A percentile compares a stretch with the other conserved stretches of the same genome.
Conservation (phyloP, 345 rosid species). For the Salix udensis region DNA sequence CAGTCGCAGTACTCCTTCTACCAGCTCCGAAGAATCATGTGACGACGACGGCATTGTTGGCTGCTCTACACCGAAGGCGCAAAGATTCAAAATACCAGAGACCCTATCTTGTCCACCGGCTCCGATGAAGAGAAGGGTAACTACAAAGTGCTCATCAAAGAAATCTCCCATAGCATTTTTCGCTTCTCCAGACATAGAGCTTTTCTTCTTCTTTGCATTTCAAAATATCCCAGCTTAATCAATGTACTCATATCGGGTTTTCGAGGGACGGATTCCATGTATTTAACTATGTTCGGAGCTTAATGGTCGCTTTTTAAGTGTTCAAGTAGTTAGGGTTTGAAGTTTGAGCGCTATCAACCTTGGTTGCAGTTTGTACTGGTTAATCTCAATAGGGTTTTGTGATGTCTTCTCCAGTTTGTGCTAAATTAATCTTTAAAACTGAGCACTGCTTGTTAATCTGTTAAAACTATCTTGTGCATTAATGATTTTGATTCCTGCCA, state of each 20-base stretch:
- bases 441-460: background rate
- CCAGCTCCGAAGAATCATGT: background rate
- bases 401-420: background rate
- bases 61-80: slow-evolving; percentile 27
- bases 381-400: background rate
- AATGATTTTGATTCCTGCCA: background rate
- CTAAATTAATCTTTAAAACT: background rate
- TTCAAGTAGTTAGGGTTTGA: background rate
- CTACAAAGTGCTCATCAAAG: slow-evolving; percentile 6
- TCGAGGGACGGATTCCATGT: background rate
- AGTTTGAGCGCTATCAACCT: background rate
- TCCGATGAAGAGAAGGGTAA: slow-evolving; percentile 32
- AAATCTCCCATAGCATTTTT: slow-evolving; percentile 23
- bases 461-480: background rate
- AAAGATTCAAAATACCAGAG: slow-evolving; percentile 30
- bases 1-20: background rate
- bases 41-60: too few species aligned
- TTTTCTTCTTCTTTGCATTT: slow-evolving; percentile 37
- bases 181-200: slow-evolving; percentile 35
- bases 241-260: background rate
- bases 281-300: background rate
- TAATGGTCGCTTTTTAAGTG: background rate
- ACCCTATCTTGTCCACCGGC: slow-evolving; percentile 35
- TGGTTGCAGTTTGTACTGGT: background rate
- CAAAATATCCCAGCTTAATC: slow-evolving; percentile 7